Percentiles rank a stretch among this genome's conserved stretches.
Conservation (phyloP, 179 eudicot genomes). For the Heliamphora pulchella region DNA sequence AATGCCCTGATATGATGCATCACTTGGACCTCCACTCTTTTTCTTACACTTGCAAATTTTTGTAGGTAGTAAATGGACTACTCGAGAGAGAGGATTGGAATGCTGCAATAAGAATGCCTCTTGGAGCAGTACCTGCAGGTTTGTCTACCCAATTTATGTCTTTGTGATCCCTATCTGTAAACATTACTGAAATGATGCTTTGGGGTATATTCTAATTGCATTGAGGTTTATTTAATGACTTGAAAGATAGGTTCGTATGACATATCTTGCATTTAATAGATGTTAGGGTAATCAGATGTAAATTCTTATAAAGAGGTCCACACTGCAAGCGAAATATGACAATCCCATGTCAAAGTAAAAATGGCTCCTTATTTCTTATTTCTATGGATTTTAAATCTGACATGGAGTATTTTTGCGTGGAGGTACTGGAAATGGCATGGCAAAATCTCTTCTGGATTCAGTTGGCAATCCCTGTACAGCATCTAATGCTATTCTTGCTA, state of each 20-base stretch:
- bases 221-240: conserved; percentile 6
- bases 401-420: conserved; percentile 24
- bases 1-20: neutral
- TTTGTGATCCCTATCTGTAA: neutral
- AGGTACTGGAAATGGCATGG: conserved; percentile 99
- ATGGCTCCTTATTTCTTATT: neutral
- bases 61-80: conserved; percentile 93
- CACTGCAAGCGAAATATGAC: neutral
- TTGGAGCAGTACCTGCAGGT: conserved; percentile 97
- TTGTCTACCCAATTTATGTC: neutral
- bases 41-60: conserved; percentile 31
- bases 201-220: neutral
- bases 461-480: conserved; percentile 77
- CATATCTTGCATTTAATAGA: neutral
- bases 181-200: neutral
- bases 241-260: neutral
- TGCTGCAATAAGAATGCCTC: conserved; percentile 69
- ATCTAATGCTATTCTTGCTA: conserved; percentile 58
- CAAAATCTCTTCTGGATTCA: conserved; percentile 82
- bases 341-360: neutral
- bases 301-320: neutral
- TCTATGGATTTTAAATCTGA: neutral
- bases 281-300: neutral
- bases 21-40: neutral
- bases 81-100: conserved; percentile 82